Percentiles rank a stretch among this genome's conserved stretches.
Conservation (phyloP, 768 basidiomycete genomes). For the Dentipellis fragilis region DNA sequence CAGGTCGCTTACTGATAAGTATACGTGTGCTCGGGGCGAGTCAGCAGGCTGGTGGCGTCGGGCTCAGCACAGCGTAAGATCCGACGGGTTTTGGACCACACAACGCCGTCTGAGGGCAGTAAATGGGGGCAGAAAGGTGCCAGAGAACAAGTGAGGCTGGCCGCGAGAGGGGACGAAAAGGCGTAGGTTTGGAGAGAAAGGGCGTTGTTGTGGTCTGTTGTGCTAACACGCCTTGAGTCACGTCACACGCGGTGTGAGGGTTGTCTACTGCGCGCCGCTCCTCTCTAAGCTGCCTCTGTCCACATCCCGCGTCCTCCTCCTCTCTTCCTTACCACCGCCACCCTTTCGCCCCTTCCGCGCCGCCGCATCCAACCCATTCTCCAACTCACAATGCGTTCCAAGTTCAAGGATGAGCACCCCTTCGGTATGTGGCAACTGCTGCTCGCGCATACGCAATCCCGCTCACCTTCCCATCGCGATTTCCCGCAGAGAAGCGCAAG, state of each 20-base stretch:
- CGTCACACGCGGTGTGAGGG: neutral
- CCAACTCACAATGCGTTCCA: slow-evolving; percentile 65
- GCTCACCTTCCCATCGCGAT: slow-evolving; percentile 22
- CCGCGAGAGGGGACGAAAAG: neutral
- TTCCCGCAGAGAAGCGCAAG: slow-evolving; percentile 87
- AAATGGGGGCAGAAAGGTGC: no score
- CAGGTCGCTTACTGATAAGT: no score
- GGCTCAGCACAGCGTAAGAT: no score
- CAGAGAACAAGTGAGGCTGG: neutral
- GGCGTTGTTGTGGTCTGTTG: slow-evolving; percentile 2
- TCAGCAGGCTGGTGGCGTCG: no score
- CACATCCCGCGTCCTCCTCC: neutral
- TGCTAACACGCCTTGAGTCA: neutral
- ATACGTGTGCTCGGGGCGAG: no score
- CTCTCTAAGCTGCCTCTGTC: neutral
- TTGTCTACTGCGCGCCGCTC: neutral
- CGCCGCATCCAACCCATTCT: neutral
- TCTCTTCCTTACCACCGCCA: neutral
- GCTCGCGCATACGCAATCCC: slow-evolving; percentile 18
- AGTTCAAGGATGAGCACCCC: slow-evolving; percentile 98
- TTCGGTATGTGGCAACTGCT: slow-evolving; percentile 59
- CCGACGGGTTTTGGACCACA: no score
- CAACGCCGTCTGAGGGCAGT: no score
- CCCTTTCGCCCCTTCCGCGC: neutral
- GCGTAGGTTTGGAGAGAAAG: neutral